Evolutionary conservation across 495 filamentous ascomycete genomes (phyloP).

Genomic region (Podospora anserina): DNA sequence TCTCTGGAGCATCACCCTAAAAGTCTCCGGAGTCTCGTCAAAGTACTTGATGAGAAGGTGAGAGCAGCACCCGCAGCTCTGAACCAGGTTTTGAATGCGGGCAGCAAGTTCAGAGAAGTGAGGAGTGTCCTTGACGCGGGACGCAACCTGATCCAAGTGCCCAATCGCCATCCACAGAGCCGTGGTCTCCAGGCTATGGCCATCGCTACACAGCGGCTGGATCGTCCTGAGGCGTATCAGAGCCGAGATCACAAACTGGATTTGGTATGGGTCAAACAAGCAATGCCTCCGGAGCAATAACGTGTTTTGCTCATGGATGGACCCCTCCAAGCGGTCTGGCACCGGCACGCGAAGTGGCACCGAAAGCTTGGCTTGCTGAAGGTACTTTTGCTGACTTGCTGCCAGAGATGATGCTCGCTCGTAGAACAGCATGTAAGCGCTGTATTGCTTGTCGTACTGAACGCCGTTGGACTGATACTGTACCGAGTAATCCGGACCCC

Average conservation of each 20-base stretch:
- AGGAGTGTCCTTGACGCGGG: conserved; percentile 65
- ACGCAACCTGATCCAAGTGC: conserved; percentile 75
- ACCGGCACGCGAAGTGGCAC: conserved; percentile 57
- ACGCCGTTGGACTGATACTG: conserved; percentile 44
- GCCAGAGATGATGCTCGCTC: conserved; percentile 70
- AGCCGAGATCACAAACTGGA: conserved; percentile 60
- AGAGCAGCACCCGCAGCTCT: conserved; percentile 55
- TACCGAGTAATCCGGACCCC: conserved; percentile 59
- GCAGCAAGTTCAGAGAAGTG: conserved; percentile 58
- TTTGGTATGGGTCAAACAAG: conserved; percentile 72
- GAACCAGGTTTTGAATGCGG: conserved; percentile 53
- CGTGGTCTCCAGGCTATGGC: conserved; percentile 55
- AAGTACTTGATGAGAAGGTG: conserved; percentile 64
- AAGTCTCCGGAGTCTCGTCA: conserved; percentile 47
- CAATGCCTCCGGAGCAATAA: conserved; percentile 71
- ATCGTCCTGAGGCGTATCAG: conserved; percentile 48
- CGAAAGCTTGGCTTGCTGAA: conserved; percentile 24
- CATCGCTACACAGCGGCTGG: conserved; percentile 30
- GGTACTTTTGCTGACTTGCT: conserved; percentile 42
- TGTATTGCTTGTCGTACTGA: conserved; percentile 66
- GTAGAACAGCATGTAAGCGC: conserved; percentile 98
- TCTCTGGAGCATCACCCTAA: conserved; percentile 65
- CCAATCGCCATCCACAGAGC: conserved; percentile 67
- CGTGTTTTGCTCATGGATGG: conserved; percentile 71
- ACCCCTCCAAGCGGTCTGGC: conserved; percentile 52